Base-by-base conservation (phyloP, 1,284 basidiomycete species). In the Rhodotorula mucilaginosa region DNA sequence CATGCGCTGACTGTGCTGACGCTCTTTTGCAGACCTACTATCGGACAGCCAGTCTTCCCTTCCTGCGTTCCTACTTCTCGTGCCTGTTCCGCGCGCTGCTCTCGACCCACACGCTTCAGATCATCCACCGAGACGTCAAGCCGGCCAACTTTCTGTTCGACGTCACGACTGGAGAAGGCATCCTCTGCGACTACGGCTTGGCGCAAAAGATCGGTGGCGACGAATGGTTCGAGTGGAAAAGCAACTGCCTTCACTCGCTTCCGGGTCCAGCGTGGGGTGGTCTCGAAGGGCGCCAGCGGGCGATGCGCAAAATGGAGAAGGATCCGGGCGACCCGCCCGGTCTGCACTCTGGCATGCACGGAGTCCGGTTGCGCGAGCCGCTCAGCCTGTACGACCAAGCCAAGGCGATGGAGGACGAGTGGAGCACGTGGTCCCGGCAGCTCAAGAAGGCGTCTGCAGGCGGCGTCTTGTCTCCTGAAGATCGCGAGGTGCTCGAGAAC, bases 121-220 rank as follows among this genome's bases (percentile, higher is more conserved):
- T 99, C 79, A 91, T 99, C 63, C 96, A 99, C 82, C 92, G 96
- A 51, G 96, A 99, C 81, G 92, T 99, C 78, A 99, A 99, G 80
- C 97, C 96, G 23, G 96, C 96, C 72, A 99, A 99, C 82, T 99
- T 99, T 80, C 86, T 99, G 48, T 99, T 92, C 81, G 92, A 99
- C 81, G 89, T 92, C 47, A 86, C 86, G 58, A 90, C 89, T 6
- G 90, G 90, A 3, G 84, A 89, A 10, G 96, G 97, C 16, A 92
- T 91, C 0, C 83, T 99, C 15, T 96, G 93, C 76, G 96, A 99
- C 81, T 97, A 98, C 82, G 96, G 96, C 31, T 85, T 99, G 3
- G 94, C 94, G 13, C 92, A 92, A 56, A 71, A 72, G 44, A 76
- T 79, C 21, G 75, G 75, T 18, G 75, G 74, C 12, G 74, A 76